These are phyloP conservation scores for Keithomyces neogunnii DNA, from an alignment of 2,329 filamentous ascomycete species.

Conservation along the genomic window DNA sequence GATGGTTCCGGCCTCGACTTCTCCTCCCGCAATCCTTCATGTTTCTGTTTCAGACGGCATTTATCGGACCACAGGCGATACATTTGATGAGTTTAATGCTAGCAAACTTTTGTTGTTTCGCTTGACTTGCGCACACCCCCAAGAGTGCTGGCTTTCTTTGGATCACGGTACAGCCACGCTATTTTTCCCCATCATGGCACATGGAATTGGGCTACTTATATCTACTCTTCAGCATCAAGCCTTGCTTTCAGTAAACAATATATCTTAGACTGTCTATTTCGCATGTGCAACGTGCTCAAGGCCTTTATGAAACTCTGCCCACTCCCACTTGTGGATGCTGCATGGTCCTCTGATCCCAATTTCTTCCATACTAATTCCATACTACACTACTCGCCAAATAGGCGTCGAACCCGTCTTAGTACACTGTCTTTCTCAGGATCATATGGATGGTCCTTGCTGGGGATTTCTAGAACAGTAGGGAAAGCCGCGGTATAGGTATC, in stretches of 20 bases:
- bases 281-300: not conserved
- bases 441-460: conserved; percentile 97
- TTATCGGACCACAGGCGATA: not conserved
- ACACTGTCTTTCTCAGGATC: conserved; percentile 99
- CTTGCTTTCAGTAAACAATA: conserved; percentile 1
- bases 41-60: not conserved
- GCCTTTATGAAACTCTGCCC: not conserved
- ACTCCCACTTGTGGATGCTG: too few relatives aligned
- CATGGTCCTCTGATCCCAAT: too few relatives aligned
- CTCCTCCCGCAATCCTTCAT: not conserved
- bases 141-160: not conserved
- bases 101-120: not conserved
- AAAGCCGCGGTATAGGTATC: conserved; percentile 92
- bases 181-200: too few relatives aligned
- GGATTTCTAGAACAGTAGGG: conserved; percentile 92
- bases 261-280: not conserved
- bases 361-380: not conserved
- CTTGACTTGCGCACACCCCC: not conserved
- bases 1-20: not conserved
- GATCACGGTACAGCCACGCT: not conserved
- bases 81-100: not conserved
- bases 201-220: too few relatives aligned
- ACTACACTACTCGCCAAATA: conserved; percentile 56
- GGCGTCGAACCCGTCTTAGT: conserved; percentile 67
- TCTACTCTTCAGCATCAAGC: not conserved